Percentiles rank a stretch among this genome's conserved stretches.
phyloP scores from a whole-genome alignment of 208 protist species.

The Leishmania tarentolae region DNA sequence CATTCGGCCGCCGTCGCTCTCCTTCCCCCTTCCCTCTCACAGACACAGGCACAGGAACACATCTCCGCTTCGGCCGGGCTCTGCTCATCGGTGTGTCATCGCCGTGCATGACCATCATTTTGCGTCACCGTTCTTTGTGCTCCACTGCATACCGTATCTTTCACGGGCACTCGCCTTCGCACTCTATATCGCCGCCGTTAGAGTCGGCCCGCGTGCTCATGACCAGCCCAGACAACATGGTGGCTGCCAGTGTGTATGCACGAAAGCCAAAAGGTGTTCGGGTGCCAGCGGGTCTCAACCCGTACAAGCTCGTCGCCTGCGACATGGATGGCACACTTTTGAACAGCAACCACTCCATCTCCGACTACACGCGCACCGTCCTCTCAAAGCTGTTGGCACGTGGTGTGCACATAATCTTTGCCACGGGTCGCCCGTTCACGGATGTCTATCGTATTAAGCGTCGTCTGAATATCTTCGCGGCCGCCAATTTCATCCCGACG shows the following conservation, averaged over 20 bases:
- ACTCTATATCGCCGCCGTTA: neutral
- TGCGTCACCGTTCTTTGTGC: neutral
- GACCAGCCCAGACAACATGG: neutral
- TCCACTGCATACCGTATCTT: neutral
- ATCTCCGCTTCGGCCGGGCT: neutral
- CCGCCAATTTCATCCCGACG: slow-evolving; percentile 36
- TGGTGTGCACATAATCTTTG: slow-evolving; percentile 83
- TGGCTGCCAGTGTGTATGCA: slow-evolving; percentile 3
- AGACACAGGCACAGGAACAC: too few species aligned
- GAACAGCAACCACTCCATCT: slow-evolving; percentile 38
- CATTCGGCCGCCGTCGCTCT: neutral
- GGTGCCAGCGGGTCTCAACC: slow-evolving; percentile 20
- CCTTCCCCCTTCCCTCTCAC: neutral
- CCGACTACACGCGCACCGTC: slow-evolving; percentile 45
- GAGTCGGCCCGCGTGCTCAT: neutral
- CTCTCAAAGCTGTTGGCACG: slow-evolving; percentile 51
- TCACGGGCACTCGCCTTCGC: neutral
- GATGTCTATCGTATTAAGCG: slow-evolving; percentile 65
- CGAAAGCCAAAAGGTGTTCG: slow-evolving; percentile 25
- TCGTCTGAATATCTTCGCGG: slow-evolving; percentile 59
- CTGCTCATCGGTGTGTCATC: neutral
- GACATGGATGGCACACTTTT: slow-evolving; percentile 82
- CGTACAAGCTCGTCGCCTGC: slow-evolving; percentile 50
- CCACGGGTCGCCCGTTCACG: slow-evolving; percentile 68
- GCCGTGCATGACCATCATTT: neutral